Percentiles rank a stretch among this genome's conserved stretches.
phyloP scores from a whole-genome alignment of 345 rosid genomes.

The Theobroma cacao region DNA sequence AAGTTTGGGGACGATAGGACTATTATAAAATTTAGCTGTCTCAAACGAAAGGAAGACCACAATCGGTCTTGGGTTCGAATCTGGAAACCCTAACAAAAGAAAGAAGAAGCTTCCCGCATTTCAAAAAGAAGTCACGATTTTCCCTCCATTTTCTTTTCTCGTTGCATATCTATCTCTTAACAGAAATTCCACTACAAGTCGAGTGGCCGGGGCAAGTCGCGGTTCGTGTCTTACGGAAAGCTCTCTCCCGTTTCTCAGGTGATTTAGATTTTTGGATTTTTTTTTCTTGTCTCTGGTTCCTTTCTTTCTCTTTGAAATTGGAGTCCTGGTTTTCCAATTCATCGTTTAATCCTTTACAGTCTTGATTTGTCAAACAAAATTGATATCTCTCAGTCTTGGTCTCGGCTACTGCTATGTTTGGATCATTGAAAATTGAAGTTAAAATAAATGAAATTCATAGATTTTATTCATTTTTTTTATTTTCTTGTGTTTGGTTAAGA shows the following conservation, averaged over 20 bases:
- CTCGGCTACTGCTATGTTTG: neutral
- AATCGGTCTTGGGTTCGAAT: neutral
- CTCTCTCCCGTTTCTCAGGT: neutral
- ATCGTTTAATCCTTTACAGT: neutral
- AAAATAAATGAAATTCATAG: neutral
- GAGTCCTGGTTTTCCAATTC: neutral
- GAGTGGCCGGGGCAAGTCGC: neutral
- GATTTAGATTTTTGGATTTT: neutral
- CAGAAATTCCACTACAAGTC: too few species aligned
- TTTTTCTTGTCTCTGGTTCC: neutral
- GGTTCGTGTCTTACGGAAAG: neutral
- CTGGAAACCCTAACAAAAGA: neutral
- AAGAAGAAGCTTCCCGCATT: neutral
- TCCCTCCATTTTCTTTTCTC: neutral
- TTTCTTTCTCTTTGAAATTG: neutral
- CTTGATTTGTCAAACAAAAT: neutral
- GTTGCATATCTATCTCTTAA: too few species aligned
- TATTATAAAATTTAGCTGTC: too few species aligned
- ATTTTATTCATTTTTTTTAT: neutral
- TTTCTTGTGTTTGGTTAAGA: neutral
- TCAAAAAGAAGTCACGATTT: neutral
- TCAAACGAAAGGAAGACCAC: too few species aligned
- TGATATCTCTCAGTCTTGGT: neutral
- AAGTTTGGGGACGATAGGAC: too few species aligned
- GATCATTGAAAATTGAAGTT: neutral